phyloP scores from a whole-genome alignment of 2,329 filamentous ascomycete species.

The Fusarium sp. region DNA sequence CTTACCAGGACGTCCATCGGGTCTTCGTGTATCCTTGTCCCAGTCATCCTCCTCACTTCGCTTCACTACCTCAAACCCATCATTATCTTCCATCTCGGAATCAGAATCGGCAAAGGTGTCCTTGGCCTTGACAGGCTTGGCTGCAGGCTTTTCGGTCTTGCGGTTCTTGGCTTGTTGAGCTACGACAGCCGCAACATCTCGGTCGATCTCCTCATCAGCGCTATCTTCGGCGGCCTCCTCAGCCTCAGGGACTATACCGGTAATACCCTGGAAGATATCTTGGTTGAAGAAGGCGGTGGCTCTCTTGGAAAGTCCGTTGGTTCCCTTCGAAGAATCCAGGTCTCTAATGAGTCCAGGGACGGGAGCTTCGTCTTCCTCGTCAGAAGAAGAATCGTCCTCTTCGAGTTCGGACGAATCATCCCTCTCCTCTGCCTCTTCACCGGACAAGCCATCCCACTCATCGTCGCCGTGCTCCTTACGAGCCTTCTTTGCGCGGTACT shows the following conservation, averaged over 20 bases:
- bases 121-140: slow-evolving; percentile 16
- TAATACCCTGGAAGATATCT: slow-evolving; percentile 90
- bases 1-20: slow-evolving; percentile 73
- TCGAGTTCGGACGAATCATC: slow-evolving; percentile 68
- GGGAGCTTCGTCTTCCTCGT: slow-evolving; percentile 47
- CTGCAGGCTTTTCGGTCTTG: slow-evolving; percentile 37
- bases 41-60: slow-evolving; percentile 66
- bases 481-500: slow-evolving; percentile 90
- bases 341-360: slow-evolving; percentile 53
- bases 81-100: slow-evolving; percentile 56
- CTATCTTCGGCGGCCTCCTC: slow-evolving; percentile 46
- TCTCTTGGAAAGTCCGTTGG: slow-evolving; percentile 57
- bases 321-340: slow-evolving; percentile 50
- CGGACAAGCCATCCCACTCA: slow-evolving; percentile 92
- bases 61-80: slow-evolving; percentile 74
- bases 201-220: slow-evolving; percentile 53
- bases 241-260: slow-evolving; percentile 70
- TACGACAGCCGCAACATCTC: slow-evolving; percentile 49
- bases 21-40: slow-evolving; percentile 74
- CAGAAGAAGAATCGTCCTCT: slow-evolving; percentile 55
- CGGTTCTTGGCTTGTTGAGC: slow-evolving; percentile 47
- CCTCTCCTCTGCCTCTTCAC: slow-evolving; percentile 68
- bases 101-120: slow-evolving; percentile 48
- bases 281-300: slow-evolving; percentile 93
- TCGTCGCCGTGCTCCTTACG: slow-evolving; percentile 85